A percentile compares a stretch with the other conserved stretches of the same genome.
Evolutionary conservation across 768 basidiomycete species (phyloP).

Genomic region (Guyanaporus albipodus): DNA sequence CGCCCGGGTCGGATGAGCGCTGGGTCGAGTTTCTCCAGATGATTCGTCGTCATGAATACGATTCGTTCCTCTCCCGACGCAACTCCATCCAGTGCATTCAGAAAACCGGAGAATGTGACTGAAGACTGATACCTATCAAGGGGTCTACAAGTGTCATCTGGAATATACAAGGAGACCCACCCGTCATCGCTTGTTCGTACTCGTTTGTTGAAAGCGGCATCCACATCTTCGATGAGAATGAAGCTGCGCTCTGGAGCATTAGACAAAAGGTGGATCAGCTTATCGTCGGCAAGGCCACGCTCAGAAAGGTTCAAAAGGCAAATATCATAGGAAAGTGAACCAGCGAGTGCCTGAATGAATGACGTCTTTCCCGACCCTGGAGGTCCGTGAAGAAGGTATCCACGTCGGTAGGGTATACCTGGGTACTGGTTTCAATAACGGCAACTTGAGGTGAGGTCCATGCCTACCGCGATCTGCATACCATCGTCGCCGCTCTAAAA

Average conservation of each 20-base stretch:
- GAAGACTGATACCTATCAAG: slow-evolving; percentile 79
- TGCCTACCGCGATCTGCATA: slow-evolving; percentile 89
- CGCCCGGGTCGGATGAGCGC: slow-evolving; percentile 95
- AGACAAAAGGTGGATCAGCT: slow-evolving; percentile 87
- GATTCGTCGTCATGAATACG: slow-evolving; percentile 99
- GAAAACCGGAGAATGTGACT: slow-evolving; percentile 95
- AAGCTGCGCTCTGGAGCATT: slow-evolving; percentile 92
- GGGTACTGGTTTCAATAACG: slow-evolving; percentile 8
- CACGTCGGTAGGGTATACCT: slow-evolving; percentile 97
- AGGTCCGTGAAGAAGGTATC: slow-evolving; percentile 92
- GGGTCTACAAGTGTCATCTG: slow-evolving; percentile 11
- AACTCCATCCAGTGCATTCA: slow-evolving; percentile 96
- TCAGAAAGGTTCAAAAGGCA: slow-evolving; percentile 95
- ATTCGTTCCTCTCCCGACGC: slow-evolving; percentile 98
- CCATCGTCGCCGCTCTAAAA: slow-evolving; percentile 84
- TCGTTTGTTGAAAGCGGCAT: slow-evolving; percentile 94
- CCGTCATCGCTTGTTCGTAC: slow-evolving; percentile 90
- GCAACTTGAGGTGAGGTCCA: background rate
- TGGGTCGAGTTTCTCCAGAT: slow-evolving; percentile 81
- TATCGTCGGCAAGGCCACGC: slow-evolving; percentile 94
- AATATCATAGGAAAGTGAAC: slow-evolving; percentile 89
- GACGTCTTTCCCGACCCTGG: slow-evolving; percentile 99
- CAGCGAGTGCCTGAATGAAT: slow-evolving; percentile 96
- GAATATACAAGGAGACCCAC: slow-evolving; percentile 41
- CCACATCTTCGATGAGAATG: slow-evolving; percentile 95